Conservation (phyloP, 176 grass and related monocot species). For the Canna indica region DNA sequence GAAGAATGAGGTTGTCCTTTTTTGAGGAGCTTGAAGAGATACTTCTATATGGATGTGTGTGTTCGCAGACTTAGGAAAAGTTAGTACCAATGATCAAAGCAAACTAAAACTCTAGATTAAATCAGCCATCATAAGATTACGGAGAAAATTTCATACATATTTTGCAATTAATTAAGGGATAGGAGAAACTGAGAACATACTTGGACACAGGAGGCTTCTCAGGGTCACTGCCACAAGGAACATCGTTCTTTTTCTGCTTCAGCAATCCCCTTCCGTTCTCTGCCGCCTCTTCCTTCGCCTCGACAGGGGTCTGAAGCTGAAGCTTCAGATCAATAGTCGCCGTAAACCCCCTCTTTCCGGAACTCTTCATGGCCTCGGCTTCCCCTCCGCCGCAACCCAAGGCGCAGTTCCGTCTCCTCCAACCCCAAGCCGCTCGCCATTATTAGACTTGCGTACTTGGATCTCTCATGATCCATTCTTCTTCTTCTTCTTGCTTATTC, state of each 20-base stretch:
- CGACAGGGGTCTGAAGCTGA: background rate
- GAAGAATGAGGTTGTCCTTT: background rate
- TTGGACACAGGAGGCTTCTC: slow-evolving; percentile 37
- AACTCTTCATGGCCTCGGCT: background rate
- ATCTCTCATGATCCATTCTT: background rate
- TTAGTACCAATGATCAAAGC: no score
- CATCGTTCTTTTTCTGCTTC: background rate
- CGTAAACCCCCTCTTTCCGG: slow-evolving; percentile 7
- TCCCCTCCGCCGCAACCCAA: slow-evolving; percentile 5
- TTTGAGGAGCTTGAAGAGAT: no score
- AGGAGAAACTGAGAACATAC: slow-evolving; percentile 5
- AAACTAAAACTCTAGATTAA: no score
- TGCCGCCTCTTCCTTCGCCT: background rate
- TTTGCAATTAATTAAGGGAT: no score
- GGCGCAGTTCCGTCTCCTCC: slow-evolving; percentile 24
- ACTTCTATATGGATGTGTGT: background rate
- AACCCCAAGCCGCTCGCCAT: slow-evolving; percentile 13
- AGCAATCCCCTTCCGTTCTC: slow-evolving; percentile 7
- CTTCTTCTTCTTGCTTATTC: background rate
- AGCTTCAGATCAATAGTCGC: slow-evolving; percentile 22
- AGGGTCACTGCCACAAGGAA: background rate
- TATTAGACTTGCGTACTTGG: no score
- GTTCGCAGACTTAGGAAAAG: background rate
- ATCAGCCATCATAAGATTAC: no score
- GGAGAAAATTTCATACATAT: no score